These are phyloP conservation scores for Emericellopsis atlantica DNA, from an alignment of 2,329 filamentous ascomycete species.

Conservation along the genomic window DNA sequence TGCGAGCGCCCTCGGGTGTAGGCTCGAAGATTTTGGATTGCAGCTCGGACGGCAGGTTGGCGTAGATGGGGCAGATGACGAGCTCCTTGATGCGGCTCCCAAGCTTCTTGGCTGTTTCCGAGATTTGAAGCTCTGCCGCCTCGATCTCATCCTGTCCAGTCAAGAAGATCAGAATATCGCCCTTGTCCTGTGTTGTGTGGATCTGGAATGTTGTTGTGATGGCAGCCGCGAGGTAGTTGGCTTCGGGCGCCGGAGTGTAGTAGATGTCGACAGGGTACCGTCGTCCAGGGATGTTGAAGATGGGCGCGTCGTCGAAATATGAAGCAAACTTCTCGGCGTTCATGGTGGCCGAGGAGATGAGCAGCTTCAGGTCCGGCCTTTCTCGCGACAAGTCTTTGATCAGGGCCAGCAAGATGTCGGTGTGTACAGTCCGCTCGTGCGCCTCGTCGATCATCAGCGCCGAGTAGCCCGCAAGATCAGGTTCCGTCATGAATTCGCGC, in stretches of 20 bases:
- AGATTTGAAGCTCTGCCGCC: slow-evolving; percentile 68
- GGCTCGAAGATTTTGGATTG: slow-evolving; percentile 93
- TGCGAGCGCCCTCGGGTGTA: slow-evolving; percentile 71
- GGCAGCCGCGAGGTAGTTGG: slow-evolving; percentile 83
- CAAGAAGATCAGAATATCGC: slow-evolving; percentile 88
- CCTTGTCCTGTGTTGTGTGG: slow-evolving; percentile 71
- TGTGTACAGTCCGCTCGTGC: slow-evolving; percentile 84
- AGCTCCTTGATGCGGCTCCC: slow-evolving; percentile 77
- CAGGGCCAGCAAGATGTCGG: slow-evolving; percentile 78
- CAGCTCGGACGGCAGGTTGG: slow-evolving; percentile 79
- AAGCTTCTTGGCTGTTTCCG: slow-evolving; percentile 77
- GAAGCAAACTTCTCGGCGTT: slow-evolving; percentile 84
- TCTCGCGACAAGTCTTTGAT: slow-evolving; percentile 80
- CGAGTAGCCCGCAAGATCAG: slow-evolving; percentile 69
- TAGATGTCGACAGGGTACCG: slow-evolving; percentile 85
- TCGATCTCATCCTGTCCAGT: slow-evolving; percentile 97
- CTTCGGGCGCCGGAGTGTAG: slow-evolving; percentile 81
- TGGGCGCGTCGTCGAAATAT: slow-evolving; percentile 86
- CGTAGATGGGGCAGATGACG: slow-evolving; percentile 87
- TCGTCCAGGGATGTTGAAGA: slow-evolving; percentile 88
- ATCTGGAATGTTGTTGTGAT: slow-evolving; percentile 94
- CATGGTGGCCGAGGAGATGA: slow-evolving; percentile 92
- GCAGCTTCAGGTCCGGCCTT: slow-evolving; percentile 72
- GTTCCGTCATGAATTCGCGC: slow-evolving; percentile 80
- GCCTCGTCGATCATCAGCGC: slow-evolving; percentile 95